A percentile compares a stretch with the other conserved stretches of the same genome.
Conservation (phyloP, 176 grass and related monocot genomes). For the Rhipidocladum racemiflorum region DNA sequence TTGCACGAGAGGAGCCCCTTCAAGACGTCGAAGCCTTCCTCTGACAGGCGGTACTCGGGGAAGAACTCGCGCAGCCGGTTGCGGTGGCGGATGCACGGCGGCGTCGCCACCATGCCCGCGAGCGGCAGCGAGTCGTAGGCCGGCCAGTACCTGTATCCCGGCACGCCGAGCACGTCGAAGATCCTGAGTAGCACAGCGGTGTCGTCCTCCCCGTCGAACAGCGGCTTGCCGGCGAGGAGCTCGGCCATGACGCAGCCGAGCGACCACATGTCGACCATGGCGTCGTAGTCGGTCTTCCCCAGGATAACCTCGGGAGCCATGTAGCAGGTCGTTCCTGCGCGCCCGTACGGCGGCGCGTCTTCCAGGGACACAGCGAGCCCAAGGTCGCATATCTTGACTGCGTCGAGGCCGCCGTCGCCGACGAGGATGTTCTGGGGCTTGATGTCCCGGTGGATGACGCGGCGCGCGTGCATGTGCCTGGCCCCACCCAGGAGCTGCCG, state of each 20-base stretch:
- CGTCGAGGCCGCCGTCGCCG: not conserved
- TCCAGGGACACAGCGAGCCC: not conserved
- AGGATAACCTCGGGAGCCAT: not conserved
- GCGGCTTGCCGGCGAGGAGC: not conserved
- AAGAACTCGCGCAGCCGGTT: not conserved
- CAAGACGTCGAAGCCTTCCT: not conserved
- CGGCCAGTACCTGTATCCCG: not conserved
- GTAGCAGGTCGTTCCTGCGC: not conserved
- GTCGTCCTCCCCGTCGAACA: not conserved
- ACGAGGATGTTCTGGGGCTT: slow-evolving; percentile 51
- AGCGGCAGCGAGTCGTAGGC: not conserved
- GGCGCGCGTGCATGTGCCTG: slow-evolving; percentile 28
- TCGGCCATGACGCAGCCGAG: not conserved
- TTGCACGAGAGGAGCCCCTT: not conserved
- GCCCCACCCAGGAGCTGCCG: slow-evolving; percentile 27
- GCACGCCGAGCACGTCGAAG: not conserved
- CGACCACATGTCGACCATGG: not conserved
- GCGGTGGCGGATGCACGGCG: not conserved
- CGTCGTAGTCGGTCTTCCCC: not conserved
- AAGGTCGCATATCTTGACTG: not conserved
- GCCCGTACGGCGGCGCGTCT: not conserved
- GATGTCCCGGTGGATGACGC: slow-evolving; percentile 53
- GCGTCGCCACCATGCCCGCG: not conserved
- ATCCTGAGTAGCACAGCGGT: not conserved
- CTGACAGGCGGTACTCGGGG: not conserved